Evolutionary conservation across 2,329 filamentous ascomycete species (phyloP), one percentile per base, ranked within the genome.

Genomic region (Penicillium sp.): DNA sequence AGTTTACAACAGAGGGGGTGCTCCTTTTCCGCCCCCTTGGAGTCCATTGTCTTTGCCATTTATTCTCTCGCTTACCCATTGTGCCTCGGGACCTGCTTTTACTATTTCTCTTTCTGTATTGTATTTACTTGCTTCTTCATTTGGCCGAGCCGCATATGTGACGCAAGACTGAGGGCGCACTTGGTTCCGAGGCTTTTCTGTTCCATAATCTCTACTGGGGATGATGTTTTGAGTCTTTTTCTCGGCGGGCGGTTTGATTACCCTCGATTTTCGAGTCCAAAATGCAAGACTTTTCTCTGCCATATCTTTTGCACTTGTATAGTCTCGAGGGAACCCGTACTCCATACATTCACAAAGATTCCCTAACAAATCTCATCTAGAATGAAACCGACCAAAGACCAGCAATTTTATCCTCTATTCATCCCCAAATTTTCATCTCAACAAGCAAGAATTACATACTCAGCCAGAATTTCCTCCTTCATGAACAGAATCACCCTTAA

Each of bases 101-200:
- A 11, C 25, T 13, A n/a, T n/a, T 27, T 27, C 30, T 39, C 25
- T 16, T 44, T 45, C 42, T 56, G 54, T 59, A 60, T 51, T 60
- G 57, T 58, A 60, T 50, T 53, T 58, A 57, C 53, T 54, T 45
- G 37, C 40, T 47, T 45, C 37, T 29, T 32, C 15, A 30, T 34
- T 41, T 32, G 14, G 34, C 34, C 31, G 42, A 15, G 37, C 37
- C 30, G 25, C 16, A 30, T 16, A 18, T 30, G 33, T 30, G 39
- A 35, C 36, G 29, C 38, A 23, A 33, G 33, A 5, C 25, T 41
- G 27, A 32, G 30, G 25, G 32, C 41, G 42, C 22, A 36, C 35
- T 26, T 26, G 41, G 39, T 31, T 41, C 44, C 14, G 43, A 35
- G 35, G 40, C 32, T 29, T n/a, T 35, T 30, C 23, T 32, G 34